These are phyloP conservation scores for Phytophthora colocasiae DNA, from an alignment of 352 stramenopile species.

Conservation along the genomic window DNA sequence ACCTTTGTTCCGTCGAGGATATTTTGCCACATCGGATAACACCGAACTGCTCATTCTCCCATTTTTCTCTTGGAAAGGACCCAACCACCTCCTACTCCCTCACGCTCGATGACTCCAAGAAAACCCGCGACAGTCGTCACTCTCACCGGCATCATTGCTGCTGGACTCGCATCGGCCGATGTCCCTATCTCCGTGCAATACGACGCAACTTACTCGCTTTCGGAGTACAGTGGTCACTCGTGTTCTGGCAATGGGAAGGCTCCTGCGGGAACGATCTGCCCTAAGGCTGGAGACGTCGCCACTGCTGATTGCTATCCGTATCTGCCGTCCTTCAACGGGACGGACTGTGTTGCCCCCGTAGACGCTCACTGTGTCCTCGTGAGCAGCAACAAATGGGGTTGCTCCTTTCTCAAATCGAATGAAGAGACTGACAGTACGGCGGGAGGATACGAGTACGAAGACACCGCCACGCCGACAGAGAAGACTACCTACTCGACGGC, in stretches of 20 bases:
- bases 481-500: background rate
- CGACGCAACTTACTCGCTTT: slow-evolving; percentile 29
- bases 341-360: slow-evolving; percentile 20
- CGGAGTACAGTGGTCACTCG: slow-evolving; percentile 15
- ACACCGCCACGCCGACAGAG: background rate
- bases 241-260: slow-evolving; percentile 22
- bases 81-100: background rate
- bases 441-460: background rate
- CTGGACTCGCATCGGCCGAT: slow-evolving; percentile 12
- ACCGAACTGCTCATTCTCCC: slow-evolving; percentile 23
- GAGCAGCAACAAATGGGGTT: slow-evolving; percentile 17
- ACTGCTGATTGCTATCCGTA: slow-evolving; percentile 22
- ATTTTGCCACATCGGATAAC: background rate
- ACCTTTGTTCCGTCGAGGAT: background rate
- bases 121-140: slow-evolving; percentile 7
- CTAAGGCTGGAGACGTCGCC: slow-evolving; percentile 31
- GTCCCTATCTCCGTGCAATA: slow-evolving; percentile 26
- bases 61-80: slow-evolving; percentile 16
- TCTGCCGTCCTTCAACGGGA: slow-evolving; percentile 26
- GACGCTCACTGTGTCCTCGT: slow-evolving; percentile 26
- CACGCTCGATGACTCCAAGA: background rate
- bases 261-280: slow-evolving; percentile 16
- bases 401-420: slow-evolving; percentile 15
- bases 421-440: too few relatives aligned
- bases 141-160: slow-evolving; percentile 16